Evolutionary conservation across 2,329 filamentous ascomycete genomes (phyloP).

Genomic region (Venturiaceae sp.): DNA sequence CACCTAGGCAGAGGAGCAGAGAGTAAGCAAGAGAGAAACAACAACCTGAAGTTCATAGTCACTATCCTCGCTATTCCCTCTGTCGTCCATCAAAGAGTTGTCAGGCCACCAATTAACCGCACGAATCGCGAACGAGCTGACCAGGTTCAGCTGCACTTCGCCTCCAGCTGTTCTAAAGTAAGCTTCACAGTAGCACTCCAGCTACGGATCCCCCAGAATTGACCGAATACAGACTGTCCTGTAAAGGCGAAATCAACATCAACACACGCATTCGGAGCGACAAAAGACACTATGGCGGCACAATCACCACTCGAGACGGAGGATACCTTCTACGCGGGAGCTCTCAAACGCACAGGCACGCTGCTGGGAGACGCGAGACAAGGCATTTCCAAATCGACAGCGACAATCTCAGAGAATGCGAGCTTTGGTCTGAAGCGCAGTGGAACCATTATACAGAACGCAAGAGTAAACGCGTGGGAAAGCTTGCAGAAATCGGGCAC

Average conservation of each 20-base stretch:
- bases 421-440: conserved; percentile 1
- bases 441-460: background rate
- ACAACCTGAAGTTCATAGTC: background rate
- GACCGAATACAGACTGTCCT: background rate
- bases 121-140: background rate
- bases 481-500: conserved; percentile 3
- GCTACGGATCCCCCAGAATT: background rate
- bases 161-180: background rate
- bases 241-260: too few relatives aligned
- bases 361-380: conserved; percentile 3
- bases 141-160: background rate
- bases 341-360: conserved; percentile 5
- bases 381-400: conserved; percentile 2
- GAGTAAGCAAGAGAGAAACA: background rate
- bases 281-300: background rate
- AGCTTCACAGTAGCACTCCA: background rate
- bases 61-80: too few relatives aligned
- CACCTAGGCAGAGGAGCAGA: background rate
- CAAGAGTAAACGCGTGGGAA: background rate
- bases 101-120: background rate
- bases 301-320: conserved; percentile 1
- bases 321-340: conserved; percentile 7
- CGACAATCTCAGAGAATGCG: background rate
- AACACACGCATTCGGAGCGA: background rate
- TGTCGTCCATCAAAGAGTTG: too few relatives aligned